A percentile compares a stretch with the other conserved stretches of the same genome.
Conservation (phyloP, 2,329 filamentous ascomycete genomes). For the Colletotrichum sp. region DNA sequence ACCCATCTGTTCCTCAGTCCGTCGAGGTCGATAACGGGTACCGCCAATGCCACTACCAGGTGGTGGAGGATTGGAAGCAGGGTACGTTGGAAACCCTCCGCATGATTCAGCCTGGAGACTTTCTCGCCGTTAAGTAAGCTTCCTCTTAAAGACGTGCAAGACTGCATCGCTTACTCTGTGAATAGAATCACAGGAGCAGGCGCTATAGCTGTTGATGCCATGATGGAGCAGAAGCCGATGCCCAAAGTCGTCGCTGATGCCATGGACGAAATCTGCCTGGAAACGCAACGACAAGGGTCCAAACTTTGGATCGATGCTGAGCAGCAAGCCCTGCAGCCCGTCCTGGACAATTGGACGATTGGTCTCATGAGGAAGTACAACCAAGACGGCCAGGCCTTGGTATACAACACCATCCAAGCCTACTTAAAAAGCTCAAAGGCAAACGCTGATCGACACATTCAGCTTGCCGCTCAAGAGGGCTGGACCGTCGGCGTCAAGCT, state of each 20-base stretch:
- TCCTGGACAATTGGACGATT: constrained; percentile 82
- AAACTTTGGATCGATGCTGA: constrained; percentile 86
- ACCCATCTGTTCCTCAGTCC: constrained; percentile 50
- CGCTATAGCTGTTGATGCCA: constrained; percentile 70
- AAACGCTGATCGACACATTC: constrained; percentile 65
- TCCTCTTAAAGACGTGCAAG: background rate
- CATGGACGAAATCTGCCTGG: constrained; percentile 76
- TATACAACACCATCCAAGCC: constrained; percentile 84
- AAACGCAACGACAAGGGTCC: constrained; percentile 72
- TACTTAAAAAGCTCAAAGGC: constrained; percentile 71
- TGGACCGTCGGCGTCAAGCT: constrained; percentile 78
- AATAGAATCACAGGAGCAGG: constrained; percentile 81
- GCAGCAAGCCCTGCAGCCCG: constrained; percentile 77
- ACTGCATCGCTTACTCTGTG: background rate
- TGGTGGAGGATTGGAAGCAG: constrained; percentile 75
- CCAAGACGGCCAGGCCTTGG: constrained; percentile 63
- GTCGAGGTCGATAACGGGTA: constrained; percentile 48
- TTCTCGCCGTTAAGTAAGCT: constrained; percentile 66
- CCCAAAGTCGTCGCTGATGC: constrained; percentile 69
- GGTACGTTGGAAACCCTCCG: constrained; percentile 78
- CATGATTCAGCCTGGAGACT: constrained; percentile 70
- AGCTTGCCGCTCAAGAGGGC: constrained; percentile 59
- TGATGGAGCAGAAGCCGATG: constrained; percentile 67
- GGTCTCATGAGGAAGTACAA: constrained; percentile 80
- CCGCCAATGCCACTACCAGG: constrained; percentile 31